These are phyloP conservation scores for Lactifluus pinguis DNA, from an alignment of 768 basidiomycete species.

Conservation along the genomic window DNA sequence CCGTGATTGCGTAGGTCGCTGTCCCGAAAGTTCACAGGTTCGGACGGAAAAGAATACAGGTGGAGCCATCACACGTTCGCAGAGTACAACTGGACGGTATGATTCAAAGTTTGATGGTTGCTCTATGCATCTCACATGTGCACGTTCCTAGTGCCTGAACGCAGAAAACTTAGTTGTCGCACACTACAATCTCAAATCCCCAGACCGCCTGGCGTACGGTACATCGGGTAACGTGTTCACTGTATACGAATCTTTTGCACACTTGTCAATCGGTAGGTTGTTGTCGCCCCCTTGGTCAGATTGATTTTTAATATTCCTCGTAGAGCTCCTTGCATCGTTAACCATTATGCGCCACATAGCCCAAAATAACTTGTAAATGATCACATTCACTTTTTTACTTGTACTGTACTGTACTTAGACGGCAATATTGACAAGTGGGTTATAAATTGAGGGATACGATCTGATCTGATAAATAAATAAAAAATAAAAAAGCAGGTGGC, in stretches of 20 bases:
- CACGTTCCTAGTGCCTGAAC: constrained; percentile 39
- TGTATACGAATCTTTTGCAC: constrained; percentile 45
- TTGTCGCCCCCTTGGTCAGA: neutral
- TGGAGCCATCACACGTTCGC: constrained; percentile 50
- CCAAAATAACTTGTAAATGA: constrained; percentile 16
- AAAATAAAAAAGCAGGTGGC: neutral
- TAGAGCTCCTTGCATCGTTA: constrained; percentile 19
- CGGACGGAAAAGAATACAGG: constrained; percentile 61
- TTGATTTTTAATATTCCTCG: neutral
- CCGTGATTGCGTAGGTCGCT: constrained; percentile 40
- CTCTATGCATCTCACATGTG: neutral
- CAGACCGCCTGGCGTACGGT: constrained; percentile 44
- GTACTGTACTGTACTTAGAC: neutral
- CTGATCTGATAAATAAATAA: constrained; percentile 8
- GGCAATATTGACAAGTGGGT: neutral
- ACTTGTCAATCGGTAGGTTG: constrained; percentile 44
- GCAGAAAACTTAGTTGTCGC: constrained; percentile 49
- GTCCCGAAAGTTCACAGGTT: constrained; percentile 56
- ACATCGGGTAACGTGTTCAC: constrained; percentile 57
- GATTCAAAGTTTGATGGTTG: constrained; percentile 23
- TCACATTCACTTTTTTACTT: neutral
- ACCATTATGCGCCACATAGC: constrained; percentile 21
- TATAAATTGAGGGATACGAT: constrained; percentile 1
- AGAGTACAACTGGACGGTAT: constrained; percentile 69
- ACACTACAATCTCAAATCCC: constrained; percentile 54